Percentiles rank a stretch among this genome's conserved stretches.
These are phyloP conservation scores for Pythium pyrilobum DNA, from an alignment of 352 stramenopile species.

Conservation along the genomic window DNA sequence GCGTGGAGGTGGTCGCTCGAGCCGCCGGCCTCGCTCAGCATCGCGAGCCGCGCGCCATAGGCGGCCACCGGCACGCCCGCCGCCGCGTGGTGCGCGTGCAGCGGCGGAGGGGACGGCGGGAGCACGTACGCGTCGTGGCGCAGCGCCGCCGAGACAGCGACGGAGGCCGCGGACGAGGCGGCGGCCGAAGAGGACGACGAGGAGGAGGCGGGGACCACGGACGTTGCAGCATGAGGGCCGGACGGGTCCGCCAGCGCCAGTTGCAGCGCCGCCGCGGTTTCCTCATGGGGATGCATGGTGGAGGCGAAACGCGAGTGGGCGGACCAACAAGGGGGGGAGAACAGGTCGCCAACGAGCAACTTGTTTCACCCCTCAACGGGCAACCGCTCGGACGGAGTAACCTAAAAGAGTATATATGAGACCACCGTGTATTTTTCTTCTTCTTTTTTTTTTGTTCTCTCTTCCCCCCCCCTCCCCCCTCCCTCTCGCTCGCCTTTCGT, in stretches of 20 bases:
- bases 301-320: not conserved
- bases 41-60: slow-evolving; percentile 3
- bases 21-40: slow-evolving; percentile 13
- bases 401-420: no score
- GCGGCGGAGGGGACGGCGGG: slow-evolving; percentile 19
- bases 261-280: slow-evolving; percentile 16
- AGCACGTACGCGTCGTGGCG: not conserved
- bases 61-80: no score
- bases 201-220: not conserved
- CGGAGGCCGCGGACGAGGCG: not conserved
- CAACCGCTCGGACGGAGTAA: no score
- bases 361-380: no score
- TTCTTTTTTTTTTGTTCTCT: no score
- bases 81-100: slow-evolving; percentile 13
- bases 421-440: no score
- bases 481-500: no score
- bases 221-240: slow-evolving; percentile 20
- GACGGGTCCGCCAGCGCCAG: slow-evolving; percentile 13
- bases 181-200: not conserved
- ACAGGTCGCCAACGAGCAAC: slow-evolving; percentile 15
- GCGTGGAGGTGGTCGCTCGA: not conserved
- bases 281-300: slow-evolving; percentile 20
- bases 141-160: not conserved
- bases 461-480: no score
- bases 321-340: slow-evolving; percentile 6